These are phyloP conservation scores for Arxiozyma heterogenica DNA, from an alignment of 1,139 yeast species.

Conservation along the genomic window DNA sequence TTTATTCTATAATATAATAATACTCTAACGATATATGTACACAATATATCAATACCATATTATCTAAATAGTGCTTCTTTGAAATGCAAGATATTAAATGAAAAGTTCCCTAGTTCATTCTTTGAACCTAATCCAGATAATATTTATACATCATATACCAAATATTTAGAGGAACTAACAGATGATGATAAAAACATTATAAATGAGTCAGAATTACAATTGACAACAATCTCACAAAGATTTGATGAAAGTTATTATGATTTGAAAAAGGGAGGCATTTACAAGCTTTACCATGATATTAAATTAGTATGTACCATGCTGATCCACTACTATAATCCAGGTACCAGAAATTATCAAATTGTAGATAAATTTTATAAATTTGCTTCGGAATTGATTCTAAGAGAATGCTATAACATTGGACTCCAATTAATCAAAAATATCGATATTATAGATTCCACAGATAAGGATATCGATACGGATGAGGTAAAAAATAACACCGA, in stretches of 20 bases:
- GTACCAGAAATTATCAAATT: conserved; percentile 47
- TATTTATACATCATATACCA: conserved; percentile 38
- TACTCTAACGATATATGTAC: neutral
- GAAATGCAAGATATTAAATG: conserved; percentile 33
- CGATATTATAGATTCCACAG: conserved; percentile 9
- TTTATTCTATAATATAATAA: no score
- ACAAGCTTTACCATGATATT: conserved; percentile 62
- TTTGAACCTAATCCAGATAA: conserved; percentile 38
- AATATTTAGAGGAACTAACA: conserved; percentile 27
- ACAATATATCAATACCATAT: neutral
- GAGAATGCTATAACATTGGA: conserved; percentile 55
- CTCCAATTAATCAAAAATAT: conserved; percentile 21
- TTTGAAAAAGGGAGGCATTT: conserved; percentile 33
- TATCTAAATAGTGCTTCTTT: conserved; percentile 20
- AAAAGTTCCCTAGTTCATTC: conserved; percentile 40
- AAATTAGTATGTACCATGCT: conserved; percentile 50
- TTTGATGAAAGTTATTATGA: conserved; percentile 34
- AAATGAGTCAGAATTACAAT: conserved; percentile 18
- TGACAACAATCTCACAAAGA: conserved; percentile 32
- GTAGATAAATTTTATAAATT: conserved; percentile 65
- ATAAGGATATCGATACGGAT: conserved; percentile 13
- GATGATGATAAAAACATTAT: conserved; percentile 23
- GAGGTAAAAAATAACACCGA: conserved; percentile 11
- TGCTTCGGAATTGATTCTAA: conserved; percentile 57
- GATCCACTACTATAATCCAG: conserved; percentile 43